phyloP scores from a whole-genome alignment of 805 yeast genomes.

The Saturnispora serradocipensis region DNA sequence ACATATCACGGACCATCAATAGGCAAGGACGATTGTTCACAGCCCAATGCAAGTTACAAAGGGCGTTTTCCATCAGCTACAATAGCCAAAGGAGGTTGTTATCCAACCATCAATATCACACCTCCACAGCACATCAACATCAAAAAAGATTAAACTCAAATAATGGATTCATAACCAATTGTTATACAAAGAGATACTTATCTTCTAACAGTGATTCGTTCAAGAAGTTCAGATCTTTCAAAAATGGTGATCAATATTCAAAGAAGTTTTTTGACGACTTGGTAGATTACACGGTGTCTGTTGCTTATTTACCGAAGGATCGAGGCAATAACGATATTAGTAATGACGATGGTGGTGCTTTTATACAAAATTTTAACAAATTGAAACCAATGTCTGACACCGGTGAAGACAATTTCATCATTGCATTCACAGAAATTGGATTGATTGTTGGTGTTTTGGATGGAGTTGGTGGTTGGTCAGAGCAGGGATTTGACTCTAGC shows the following conservation, averaged over 20 bases:
- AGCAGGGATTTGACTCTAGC: conserved; percentile 81
- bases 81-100: background rate
- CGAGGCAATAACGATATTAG: conserved; percentile 33
- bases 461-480: conserved; percentile 98
- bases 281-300: conserved; percentile 46
- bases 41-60: background rate
- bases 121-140: background rate
- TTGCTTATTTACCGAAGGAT: conserved; percentile 68
- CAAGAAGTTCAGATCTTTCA: conserved; percentile 20
- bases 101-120: background rate
- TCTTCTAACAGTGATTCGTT: conserved; percentile 16
- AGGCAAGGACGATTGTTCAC: background rate
- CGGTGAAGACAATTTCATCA: conserved; percentile 70
- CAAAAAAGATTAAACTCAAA: background rate
- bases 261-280: conserved; percentile 20
- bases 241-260: conserved; percentile 22
- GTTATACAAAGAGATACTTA: background rate
- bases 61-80: background rate
- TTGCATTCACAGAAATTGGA: conserved; percentile 35
- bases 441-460: conserved; percentile 79
- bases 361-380: conserved; percentile 20
- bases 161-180: background rate
- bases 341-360: conserved; percentile 20
- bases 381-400: conserved; percentile 41
- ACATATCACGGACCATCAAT: background rate